phyloP scores from a whole-genome alignment of 1,139 yeast species.

The Kodamaea sp. region DNA sequence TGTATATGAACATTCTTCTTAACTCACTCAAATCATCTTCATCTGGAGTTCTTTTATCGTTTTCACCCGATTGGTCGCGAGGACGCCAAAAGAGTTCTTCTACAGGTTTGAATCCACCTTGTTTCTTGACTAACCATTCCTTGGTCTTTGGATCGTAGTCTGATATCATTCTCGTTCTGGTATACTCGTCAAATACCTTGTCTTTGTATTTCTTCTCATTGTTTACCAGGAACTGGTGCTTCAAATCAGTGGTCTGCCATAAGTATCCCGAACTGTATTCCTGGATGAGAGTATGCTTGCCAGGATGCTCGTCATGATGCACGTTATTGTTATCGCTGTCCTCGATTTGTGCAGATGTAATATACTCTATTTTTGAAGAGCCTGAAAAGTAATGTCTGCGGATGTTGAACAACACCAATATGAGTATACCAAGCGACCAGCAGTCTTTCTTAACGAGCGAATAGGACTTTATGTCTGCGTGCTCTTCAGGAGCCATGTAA shows the following conservation, averaged over 20 bases:
- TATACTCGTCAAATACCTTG: slow-evolving; percentile 31
- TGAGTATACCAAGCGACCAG: slow-evolving; percentile 68
- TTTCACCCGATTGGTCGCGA: slow-evolving; percentile 5
- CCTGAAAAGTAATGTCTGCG: slow-evolving; percentile 28
- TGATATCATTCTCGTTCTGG: slow-evolving; percentile 26
- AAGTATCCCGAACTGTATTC: slow-evolving; percentile 26
- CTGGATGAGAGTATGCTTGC: slow-evolving; percentile 4
- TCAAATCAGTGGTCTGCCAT: slow-evolving; percentile 35
- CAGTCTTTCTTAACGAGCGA: slow-evolving; percentile 65
- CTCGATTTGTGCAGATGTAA: slow-evolving; percentile 1
- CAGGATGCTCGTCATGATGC: slow-evolving; percentile 2
- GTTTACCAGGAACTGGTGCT: slow-evolving; percentile 12
- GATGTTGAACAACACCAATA: slow-evolving; percentile 32
- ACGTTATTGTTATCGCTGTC: slow-evolving; percentile 14
- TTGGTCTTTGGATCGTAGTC: slow-evolving; percentile 31
- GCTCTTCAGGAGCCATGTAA: slow-evolving; percentile 72
- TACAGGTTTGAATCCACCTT: slow-evolving; percentile 32
- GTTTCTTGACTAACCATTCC: slow-evolving; percentile 35
- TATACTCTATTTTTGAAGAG: slow-evolving; percentile 1
- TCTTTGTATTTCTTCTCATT: slow-evolving; percentile 27
- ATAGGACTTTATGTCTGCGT: slow-evolving; percentile 23
- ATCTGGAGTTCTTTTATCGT: slow-evolving; percentile 34
- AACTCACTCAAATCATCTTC: slow-evolving; percentile 44
- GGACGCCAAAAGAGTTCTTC: slow-evolving; percentile 34
- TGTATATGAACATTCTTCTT: slow-evolving; percentile 55